These are phyloP conservation scores for Shiraia sp. DNA, from an alignment of 2,329 filamentous ascomycete genomes.

Conservation along the genomic window DNA sequence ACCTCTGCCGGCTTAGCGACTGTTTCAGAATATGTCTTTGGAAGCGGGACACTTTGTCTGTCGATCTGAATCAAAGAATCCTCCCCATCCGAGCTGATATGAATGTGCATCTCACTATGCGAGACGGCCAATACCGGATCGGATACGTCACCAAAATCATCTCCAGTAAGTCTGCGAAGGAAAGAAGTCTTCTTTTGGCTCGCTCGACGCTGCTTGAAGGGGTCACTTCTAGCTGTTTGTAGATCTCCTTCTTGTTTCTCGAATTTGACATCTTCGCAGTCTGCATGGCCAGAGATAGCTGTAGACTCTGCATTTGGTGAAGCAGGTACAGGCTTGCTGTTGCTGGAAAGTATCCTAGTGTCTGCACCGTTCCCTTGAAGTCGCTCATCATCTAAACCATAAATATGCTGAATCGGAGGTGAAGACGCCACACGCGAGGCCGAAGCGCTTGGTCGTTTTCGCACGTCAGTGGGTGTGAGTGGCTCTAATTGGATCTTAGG, in stretches of 20 bases:
- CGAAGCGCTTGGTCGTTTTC: constrained; percentile 1
- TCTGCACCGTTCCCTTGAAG: constrained; percentile 4
- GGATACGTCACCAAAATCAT: constrained; percentile 2
- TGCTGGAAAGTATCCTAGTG: constrained; percentile 44
- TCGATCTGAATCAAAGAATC: background rate
- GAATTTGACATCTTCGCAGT: constrained; percentile 32
- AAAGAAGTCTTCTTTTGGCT: constrained; percentile 24
- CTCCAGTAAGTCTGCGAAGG: constrained; percentile 30
- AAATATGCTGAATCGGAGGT: constrained; percentile 9
- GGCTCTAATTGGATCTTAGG: constrained; percentile 1
- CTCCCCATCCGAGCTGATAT: background rate
- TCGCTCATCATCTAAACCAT: constrained; percentile 6
- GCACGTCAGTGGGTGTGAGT: constrained; percentile 10
- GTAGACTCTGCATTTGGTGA: constrained; percentile 46
- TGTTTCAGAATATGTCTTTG: background rate
- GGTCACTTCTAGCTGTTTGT: constrained; percentile 33
- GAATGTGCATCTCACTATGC: background rate
- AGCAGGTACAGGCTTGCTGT: constrained; percentile 48
- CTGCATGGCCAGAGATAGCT: constrained; percentile 45
- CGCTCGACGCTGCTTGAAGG: constrained; percentile 23
- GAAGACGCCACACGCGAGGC: constrained; percentile 12
- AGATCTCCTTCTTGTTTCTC: constrained; percentile 28
- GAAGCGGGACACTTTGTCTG: constrained; percentile 2
- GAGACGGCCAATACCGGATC: background rate
- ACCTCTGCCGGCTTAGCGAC: background rate